Conservation (phyloP, 225 moss, liverwort and hornwort species). For the Bryoerythrophyllum caledonicum region DNA sequence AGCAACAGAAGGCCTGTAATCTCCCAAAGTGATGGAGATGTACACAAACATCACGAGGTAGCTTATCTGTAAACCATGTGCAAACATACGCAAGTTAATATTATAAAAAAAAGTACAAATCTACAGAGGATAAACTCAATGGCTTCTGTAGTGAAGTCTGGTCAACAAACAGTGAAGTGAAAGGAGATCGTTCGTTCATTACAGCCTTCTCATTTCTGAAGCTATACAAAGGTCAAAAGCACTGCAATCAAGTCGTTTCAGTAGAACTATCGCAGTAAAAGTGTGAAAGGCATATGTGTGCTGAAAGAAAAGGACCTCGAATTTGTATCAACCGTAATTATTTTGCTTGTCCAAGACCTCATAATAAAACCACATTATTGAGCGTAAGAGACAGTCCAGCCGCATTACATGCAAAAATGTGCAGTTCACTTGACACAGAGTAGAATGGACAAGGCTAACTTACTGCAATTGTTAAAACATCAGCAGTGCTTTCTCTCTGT, state of each 20-base stretch:
- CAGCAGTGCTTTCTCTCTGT: slow-evolving; percentile 90
- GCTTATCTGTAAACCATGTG: slow-evolving; percentile 72
- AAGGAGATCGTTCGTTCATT: slow-evolving; percentile 40
- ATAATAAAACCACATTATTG: not conserved
- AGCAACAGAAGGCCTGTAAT: slow-evolving; percentile 61
- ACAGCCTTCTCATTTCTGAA: slow-evolving; percentile 42
- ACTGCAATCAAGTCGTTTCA: not conserved
- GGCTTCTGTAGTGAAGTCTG: slow-evolving; percentile 20
- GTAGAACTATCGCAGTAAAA: not conserved
- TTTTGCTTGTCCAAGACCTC: not conserved
- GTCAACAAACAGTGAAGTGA: slow-evolving; percentile 54
- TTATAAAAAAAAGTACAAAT: too few species aligned
- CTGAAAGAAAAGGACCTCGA: slow-evolving; percentile 4
- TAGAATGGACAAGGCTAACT: slow-evolving; percentile 14
- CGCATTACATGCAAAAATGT: slow-evolving; percentile 1
- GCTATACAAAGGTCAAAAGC: not conserved
- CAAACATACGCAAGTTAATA: slow-evolving; percentile 12
- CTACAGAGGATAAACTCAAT: slow-evolving; percentile 3
- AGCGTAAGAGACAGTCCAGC: not conserved
- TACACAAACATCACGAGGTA: slow-evolving; percentile 95
- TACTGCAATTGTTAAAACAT: slow-evolving; percentile 81
- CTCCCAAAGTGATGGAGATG: slow-evolving; percentile 86
- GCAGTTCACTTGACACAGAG: slow-evolving; percentile 9
- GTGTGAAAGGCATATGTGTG: slow-evolving; percentile 3
- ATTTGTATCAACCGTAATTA: slow-evolving; percentile 4